A percentile compares a stretch with the other conserved stretches of the same genome.
Evolutionary conservation across 73 alveolate genomes (phyloP).

Genomic region (Paramecium tetraurelia): DNA sequence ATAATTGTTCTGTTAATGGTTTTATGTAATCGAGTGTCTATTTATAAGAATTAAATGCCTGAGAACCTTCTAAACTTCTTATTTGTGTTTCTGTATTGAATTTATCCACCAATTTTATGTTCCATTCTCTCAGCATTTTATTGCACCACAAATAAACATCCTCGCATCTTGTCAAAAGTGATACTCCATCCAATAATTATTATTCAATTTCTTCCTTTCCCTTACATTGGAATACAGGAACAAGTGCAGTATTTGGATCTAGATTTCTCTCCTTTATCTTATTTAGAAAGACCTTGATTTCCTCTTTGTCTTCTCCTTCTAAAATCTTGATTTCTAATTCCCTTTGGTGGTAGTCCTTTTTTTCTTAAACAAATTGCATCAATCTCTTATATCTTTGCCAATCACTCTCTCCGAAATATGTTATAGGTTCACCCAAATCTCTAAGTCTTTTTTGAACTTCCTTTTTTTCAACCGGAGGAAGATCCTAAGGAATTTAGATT

Average conservation of each 20-base stretch:
- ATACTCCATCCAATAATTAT: constrained; percentile 47
- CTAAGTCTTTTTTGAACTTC: constrained; percentile 52
- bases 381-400: constrained; percentile 70
- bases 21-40: constrained; percentile 80
- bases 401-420: constrained; percentile 79
- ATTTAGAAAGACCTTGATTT: constrained; percentile 12
- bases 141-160: constrained; percentile 71
- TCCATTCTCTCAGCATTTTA: constrained; percentile 80
- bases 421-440: constrained; percentile 70
- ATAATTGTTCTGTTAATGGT: constrained; percentile 83
- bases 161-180: constrained; percentile 49
- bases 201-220: constrained; percentile 57
- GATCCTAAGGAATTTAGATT: not conserved
- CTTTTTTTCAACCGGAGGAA: constrained; percentile 46
- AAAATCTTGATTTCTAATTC: constrained; percentile 49
- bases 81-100: constrained; percentile 48
- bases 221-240: not conserved
- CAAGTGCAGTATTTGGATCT: constrained; percentile 24
- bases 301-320: constrained; percentile 60
- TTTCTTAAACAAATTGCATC: not conserved
- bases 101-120: constrained; percentile 57
- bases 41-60: constrained; percentile 71
- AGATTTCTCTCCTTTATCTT: constrained; percentile 13
- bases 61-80: constrained; percentile 65
- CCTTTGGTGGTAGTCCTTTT: not conserved